Base-by-base conservation (phyloP, 2,329 filamentous ascomycete species). In the Hypoxylon rubiginosum region DNA sequence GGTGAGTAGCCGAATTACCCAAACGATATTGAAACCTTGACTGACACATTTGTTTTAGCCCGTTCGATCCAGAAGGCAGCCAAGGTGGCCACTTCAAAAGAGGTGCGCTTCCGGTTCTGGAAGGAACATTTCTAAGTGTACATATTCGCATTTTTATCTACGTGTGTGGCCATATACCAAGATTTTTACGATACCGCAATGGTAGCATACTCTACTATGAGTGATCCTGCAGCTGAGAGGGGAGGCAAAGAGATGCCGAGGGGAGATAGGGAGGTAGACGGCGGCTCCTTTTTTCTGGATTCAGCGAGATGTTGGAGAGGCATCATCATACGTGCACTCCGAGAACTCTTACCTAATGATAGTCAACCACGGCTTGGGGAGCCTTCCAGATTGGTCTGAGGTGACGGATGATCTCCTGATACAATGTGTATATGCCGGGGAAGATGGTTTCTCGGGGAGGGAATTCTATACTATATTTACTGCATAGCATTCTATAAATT, bases 21-120 rank as follows among this genome's bases (percentile, higher is more conserved):
- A 30, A 28, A 3, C 5, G 9, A 28, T 21, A 2, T 8, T 13
- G 2, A 5, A 41, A 19, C 6, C 9, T 39, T 30, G 64, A 46
- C 81, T 85, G 77, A 85, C 77, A 36, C n/a, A 10, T n/a, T 51
- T 51, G 49, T 83, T 24, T 24, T 87, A 81, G 95, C 95, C 6
- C 88, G 94, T 71, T 89, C 93, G 74, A 97, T 99, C 78, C 91
- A 92, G 80, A 88, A 89, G 76, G 94, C 95, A 15, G 92, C 92
- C 71, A 92, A 91, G 75, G 79, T 84, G 57, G 91, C 91, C 15
- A 92, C 89, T 11, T 89, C 87, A 39, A 88, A 88, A 68, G 92
- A 97, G 72, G 93, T 99, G 62, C 88, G 90, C 75, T 99, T 98
- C 83, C 92, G 93, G 74, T 99, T 99, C 85, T 99, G 96, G 96